These are phyloP conservation scores for Elasticomyces elasticus DNA, from an alignment of 495 filamentous ascomycete genomes.

Conservation along the genomic window DNA sequence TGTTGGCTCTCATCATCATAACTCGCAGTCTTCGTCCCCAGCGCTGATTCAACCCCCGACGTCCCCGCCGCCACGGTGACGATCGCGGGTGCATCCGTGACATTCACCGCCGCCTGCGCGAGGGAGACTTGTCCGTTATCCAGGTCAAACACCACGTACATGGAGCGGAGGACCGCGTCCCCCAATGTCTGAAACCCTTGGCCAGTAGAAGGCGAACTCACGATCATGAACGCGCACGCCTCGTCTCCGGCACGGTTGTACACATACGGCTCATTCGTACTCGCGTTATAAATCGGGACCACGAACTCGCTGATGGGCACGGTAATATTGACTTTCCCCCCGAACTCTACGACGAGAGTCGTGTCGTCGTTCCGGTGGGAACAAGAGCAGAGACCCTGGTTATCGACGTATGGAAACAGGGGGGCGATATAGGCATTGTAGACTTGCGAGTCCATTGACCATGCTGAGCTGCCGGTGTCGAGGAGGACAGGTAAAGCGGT, in stretches of 20 bases:
- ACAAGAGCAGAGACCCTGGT: slow-evolving; percentile 8
- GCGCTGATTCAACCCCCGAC: too few species aligned
- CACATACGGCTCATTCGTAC: slow-evolving; percentile 6
- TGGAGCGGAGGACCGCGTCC: slow-evolving; percentile 17
- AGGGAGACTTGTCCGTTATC: slow-evolving; percentile 12
- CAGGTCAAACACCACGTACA: slow-evolving; percentile 24
- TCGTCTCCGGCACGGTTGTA: slow-evolving; percentile 2
- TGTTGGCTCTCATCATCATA: not conserved
- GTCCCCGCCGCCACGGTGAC: slow-evolving; percentile 7
- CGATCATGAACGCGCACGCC: slow-evolving; percentile 11
- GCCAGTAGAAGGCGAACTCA: not conserved
- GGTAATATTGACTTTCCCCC: slow-evolving; percentile 13
- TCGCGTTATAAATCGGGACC: slow-evolving; percentile 16
- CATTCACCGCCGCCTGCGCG: slow-evolving; percentile 16
- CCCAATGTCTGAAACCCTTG: slow-evolving; percentile 16
- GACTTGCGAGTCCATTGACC: not conserved
- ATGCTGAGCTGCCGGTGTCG: slow-evolving; percentile 17
- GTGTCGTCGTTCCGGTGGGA: slow-evolving; percentile 1
- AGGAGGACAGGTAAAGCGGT: slow-evolving; percentile 17
- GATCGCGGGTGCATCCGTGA: slow-evolving; percentile 6
- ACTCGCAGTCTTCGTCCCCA: too few species aligned
- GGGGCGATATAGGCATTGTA: slow-evolving; percentile 9
- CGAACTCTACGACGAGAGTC: slow-evolving; percentile 8
- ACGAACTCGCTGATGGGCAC: slow-evolving; percentile 18
- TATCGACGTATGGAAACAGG: slow-evolving; percentile 12